Conservation (phyloP, 202 grass and related monocot genomes). For the Saccharum hybrid region DNA sequence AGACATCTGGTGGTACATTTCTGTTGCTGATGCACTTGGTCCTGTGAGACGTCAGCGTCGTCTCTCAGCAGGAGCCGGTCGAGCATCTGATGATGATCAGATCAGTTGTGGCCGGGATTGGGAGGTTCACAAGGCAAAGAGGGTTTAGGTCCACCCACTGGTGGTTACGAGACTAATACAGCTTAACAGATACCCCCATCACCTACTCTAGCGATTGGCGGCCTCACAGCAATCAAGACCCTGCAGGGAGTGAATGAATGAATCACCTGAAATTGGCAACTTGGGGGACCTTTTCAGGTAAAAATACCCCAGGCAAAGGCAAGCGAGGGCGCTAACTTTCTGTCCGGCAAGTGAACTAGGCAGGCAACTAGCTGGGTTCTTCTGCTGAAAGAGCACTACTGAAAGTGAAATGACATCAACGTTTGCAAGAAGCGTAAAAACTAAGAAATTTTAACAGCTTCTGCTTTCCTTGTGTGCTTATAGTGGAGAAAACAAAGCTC, state of each 20-base stretch:
- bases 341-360: constrained; percentile 42
- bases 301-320: constrained; percentile 42
- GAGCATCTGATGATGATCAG: constrained; percentile 64
- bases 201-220: constrained; percentile 49
- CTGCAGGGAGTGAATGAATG: background rate
- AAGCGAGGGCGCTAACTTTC: constrained; percentile 41
- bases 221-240: constrained; percentile 33
- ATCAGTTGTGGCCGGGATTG: constrained; percentile 49
- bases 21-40: constrained; percentile 48
- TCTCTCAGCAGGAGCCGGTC: background rate
- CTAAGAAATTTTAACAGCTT: background rate
- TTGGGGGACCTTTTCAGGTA: constrained; percentile 44
- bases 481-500: constrained; percentile 15
- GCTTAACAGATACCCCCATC: constrained; percentile 69
- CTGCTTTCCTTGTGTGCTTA: background rate
- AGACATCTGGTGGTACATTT: constrained; percentile 26
- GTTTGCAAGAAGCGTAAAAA: background rate
- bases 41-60: constrained; percentile 70
- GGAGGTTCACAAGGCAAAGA: constrained; percentile 57
- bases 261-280: constrained; percentile 55
- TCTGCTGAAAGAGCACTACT: constrained; percentile 29
- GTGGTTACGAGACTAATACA: constrained; percentile 85
- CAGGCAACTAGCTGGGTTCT: constrained; percentile 36
- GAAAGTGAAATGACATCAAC: constrained; percentile 37
- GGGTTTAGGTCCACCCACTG: constrained; percentile 94